These are phyloP conservation scores for Mycena filopes DNA, from an alignment of 768 basidiomycete species.

Conservation along the genomic window DNA sequence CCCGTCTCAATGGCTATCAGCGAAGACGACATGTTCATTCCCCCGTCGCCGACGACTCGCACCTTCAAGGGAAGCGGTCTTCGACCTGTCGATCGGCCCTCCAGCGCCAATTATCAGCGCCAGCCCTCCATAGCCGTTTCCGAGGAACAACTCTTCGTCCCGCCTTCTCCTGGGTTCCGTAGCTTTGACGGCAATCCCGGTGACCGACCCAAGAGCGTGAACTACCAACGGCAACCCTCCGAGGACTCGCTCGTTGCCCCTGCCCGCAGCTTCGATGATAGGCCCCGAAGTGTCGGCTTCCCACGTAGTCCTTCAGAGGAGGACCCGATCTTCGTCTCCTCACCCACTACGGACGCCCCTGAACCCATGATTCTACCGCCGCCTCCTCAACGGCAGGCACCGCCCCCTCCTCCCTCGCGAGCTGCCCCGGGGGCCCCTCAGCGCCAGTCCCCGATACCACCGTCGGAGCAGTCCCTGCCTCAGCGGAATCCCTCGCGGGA, in stretches of 20 bases:
- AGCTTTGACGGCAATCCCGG: constrained; percentile 46
- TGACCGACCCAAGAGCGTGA: constrained; percentile 27
- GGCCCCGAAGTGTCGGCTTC: constrained; percentile 28
- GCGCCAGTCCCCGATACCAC: constrained; percentile 11
- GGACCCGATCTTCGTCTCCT: constrained; percentile 22
- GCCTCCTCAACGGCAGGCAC: constrained; percentile 31
- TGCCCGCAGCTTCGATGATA: constrained; percentile 28
- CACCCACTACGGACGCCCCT: constrained; percentile 2
- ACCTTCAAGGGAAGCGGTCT: constrained; percentile 32
- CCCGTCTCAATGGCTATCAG: constrained; percentile 32
- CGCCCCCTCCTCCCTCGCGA: constrained; percentile 26
- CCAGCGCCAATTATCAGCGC: constrained; percentile 30
- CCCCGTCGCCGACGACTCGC: constrained; percentile 27
- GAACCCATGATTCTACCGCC: constrained; percentile 21
- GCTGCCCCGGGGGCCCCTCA: constrained; percentile 13
- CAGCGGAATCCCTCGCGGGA: constrained; percentile 8
- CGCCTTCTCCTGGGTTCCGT: constrained; percentile 70
- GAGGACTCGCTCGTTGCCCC: constrained; percentile 32
- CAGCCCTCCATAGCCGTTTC: constrained; percentile 48
- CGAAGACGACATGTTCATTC: constrained; percentile 31
- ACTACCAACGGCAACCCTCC: constrained; percentile 28
- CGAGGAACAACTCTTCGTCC: constrained; percentile 60
- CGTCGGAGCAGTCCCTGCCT: background rate
- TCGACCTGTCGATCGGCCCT: constrained; percentile 25
- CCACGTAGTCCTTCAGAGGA: constrained; percentile 29